These are phyloP conservation scores for Pseudozyma sp. DNA, from an alignment of 1,284 basidiomycete genomes.

Conservation along the genomic window DNA sequence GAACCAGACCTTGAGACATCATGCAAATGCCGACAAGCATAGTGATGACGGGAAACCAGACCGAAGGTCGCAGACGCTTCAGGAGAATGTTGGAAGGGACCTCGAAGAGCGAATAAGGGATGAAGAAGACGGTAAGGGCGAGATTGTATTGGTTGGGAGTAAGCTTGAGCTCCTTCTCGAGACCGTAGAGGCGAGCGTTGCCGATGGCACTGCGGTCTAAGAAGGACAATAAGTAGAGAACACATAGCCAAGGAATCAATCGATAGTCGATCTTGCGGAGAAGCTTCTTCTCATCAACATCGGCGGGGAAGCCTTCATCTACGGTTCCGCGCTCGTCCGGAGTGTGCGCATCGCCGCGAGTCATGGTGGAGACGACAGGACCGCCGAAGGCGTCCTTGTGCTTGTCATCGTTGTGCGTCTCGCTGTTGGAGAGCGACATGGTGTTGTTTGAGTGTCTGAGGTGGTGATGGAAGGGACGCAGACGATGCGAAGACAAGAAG, in stretches of 20 bases:
- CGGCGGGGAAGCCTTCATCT: slow-evolving; percentile 30
- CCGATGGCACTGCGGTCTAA: slow-evolving; percentile 41
- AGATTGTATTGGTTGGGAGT: slow-evolving; percentile 24
- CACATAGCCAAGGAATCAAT: slow-evolving; percentile 47
- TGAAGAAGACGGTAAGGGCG: slow-evolving; percentile 41
- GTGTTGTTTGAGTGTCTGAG: not conserved
- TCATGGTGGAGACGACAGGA: slow-evolving; percentile 19
- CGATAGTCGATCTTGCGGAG: slow-evolving; percentile 70
- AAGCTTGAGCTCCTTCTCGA: slow-evolving; percentile 37
- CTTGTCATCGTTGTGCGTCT: slow-evolving; percentile 27
- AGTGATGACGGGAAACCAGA: slow-evolving; percentile 54
- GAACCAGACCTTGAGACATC: slow-evolving; percentile 35
- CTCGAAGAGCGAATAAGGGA: slow-evolving; percentile 35
- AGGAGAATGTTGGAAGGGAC: slow-evolving; percentile 50
- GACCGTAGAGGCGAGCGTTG: slow-evolving; percentile 27
- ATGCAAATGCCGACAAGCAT: slow-evolving; percentile 39
- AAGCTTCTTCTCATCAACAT: slow-evolving; percentile 68
- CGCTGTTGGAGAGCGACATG: slow-evolving; percentile 31
- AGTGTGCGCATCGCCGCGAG: slow-evolving; percentile 10
- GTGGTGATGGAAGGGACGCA: not conserved
- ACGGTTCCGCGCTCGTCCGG: slow-evolving; percentile 9
- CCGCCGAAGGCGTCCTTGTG: slow-evolving; percentile 12
- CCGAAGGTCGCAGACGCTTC: slow-evolving; percentile 34
- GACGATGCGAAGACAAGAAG: not conserved
- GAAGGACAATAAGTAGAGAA: slow-evolving; percentile 2